These are phyloP conservation scores for Jimgerdemannia flammicorona DNA, from an alignment of 192 early-diverging fungal species.

Conservation along the genomic window DNA sequence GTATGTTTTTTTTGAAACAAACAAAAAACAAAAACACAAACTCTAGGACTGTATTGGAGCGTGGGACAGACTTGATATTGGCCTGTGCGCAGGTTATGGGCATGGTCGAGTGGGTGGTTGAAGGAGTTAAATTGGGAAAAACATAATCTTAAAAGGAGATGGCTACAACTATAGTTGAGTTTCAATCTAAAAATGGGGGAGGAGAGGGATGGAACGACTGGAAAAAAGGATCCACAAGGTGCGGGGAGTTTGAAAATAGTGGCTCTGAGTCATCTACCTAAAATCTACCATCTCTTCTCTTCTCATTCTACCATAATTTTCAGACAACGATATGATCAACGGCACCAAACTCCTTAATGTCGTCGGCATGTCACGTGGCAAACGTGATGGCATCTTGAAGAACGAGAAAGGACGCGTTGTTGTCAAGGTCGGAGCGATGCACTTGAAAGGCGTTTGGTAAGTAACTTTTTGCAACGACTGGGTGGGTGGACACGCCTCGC, in stretches of 20 bases:
- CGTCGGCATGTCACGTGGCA: constrained; percentile 83
- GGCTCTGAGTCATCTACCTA: no score
- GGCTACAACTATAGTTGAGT: no score
- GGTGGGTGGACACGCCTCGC: no score
- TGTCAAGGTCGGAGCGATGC: constrained; percentile 85
- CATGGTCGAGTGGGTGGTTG: no score
- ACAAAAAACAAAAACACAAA: not conserved
- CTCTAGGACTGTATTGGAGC: no score
- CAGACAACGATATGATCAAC: constrained; percentile 86
- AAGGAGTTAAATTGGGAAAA: no score
- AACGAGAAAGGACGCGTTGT: constrained; percentile 84
- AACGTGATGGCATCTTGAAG: constrained; percentile 82
- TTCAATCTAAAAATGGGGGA: no score
- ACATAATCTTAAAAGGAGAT: not conserved
- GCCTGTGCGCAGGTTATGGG: no score
- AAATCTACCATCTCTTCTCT: not conserved
- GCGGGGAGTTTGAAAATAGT: not conserved
- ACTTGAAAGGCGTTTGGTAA: constrained; percentile 84
- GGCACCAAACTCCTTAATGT: constrained; percentile 86
- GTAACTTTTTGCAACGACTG: constrained; percentile 3
- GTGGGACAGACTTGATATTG: no score
- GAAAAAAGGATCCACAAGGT: no score
- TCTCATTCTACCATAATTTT: not conserved
- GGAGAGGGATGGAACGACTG: no score
- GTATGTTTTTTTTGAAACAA: constrained; percentile 23